Percentiles rank a stretch among this genome's conserved stretches.
These are phyloP conservation scores for Geotrichum europaeum DNA, from an alignment of 1,139 yeast species.

Conservation along the genomic window DNA sequence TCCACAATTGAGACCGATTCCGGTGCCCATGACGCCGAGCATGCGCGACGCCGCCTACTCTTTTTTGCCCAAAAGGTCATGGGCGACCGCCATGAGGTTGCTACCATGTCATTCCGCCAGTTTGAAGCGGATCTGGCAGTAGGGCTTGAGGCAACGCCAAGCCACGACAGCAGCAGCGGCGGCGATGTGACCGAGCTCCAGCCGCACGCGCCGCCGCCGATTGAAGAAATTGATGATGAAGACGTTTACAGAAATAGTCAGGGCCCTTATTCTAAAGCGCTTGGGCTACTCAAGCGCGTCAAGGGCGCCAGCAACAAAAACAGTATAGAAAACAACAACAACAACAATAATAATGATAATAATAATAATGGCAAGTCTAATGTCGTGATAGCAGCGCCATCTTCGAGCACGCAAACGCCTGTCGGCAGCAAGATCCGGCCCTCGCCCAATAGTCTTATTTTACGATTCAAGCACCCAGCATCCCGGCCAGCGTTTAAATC, in stretches of 20 bases:
- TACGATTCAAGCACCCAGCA: constrained; percentile 45
- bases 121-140: constrained; percentile 5
- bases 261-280: constrained; percentile 7
- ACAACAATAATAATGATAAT: neutral
- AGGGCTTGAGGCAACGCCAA: neutral
- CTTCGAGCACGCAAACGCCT: neutral
- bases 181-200: neutral
- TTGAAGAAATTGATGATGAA: neutral
- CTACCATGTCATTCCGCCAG: constrained; percentile 7
- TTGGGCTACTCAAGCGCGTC: neutral
- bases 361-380: neutral
- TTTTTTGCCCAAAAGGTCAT: constrained; percentile 39
- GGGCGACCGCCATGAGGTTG: constrained; percentile 14
- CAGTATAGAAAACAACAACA: neutral
- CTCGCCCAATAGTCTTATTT: constrained; percentile 28
- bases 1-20: constrained; percentile 47
- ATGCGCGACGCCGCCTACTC: constrained; percentile 35
- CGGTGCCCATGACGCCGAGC: constrained; percentile 40
- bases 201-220: neutral
- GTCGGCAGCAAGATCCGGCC: constrained; percentile 8
- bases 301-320: neutral
- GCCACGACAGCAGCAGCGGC: neutral
- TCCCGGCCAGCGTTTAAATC: constrained; percentile 45
- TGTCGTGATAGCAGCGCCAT: neutral
- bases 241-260: neutral